Evolutionary conservation across 1,139 yeast species (phyloP), one percentile per base, ranked within the genome.

Genomic region (Diutina neorugosa): DNA sequence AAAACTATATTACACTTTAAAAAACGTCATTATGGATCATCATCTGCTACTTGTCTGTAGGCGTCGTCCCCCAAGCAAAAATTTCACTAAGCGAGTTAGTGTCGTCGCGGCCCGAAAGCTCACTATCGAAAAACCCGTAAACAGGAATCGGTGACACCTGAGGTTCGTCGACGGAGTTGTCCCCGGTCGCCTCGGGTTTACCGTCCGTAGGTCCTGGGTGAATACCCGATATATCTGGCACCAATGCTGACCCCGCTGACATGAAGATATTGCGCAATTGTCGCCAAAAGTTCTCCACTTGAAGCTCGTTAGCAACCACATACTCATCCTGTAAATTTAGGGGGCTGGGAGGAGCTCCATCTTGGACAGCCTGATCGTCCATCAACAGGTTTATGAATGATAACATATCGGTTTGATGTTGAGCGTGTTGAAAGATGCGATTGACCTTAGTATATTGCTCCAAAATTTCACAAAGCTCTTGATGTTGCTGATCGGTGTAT

Each of bases 211-310:
- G 7, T 23, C 25, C 25, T 23, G 25, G 6, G 6, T 23, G 4
- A 23, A 23, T 7, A 23, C 25, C 25, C 25, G 25, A n/a, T n/a
- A n/a, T n/a, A n/a, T n/a, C n/a, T n/a, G 34, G 12, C n/a, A 31
- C 37, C 37, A 31, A 31, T 4, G 37, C 14, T 14, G 37, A 31
- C 16, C 37, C 14, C n/a, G 12, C 37, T 11, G 37, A 11, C n/a
- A n/a, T 40, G 20, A 40, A 40, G 5, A 40, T 40, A 18, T 40
- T 40, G 18, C 43, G 43, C 43, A 44, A n/a, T 23, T 44, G 48
- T 4, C 48, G 34, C 48, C 48, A 44, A 12, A 44, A 44, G n/a
- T 44, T 44, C 19, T 44, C 48, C 34, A 44, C 34, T 23, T 21
- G 34, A 11, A 21, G 34, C 23, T 44, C 48, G 19, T n/a, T 40